Evolutionary conservation across 768 basidiomycete genomes (phyloP), one percentile per base, ranked within the genome.

Genomic region (Dictyophora rubrovolvata): DNA sequence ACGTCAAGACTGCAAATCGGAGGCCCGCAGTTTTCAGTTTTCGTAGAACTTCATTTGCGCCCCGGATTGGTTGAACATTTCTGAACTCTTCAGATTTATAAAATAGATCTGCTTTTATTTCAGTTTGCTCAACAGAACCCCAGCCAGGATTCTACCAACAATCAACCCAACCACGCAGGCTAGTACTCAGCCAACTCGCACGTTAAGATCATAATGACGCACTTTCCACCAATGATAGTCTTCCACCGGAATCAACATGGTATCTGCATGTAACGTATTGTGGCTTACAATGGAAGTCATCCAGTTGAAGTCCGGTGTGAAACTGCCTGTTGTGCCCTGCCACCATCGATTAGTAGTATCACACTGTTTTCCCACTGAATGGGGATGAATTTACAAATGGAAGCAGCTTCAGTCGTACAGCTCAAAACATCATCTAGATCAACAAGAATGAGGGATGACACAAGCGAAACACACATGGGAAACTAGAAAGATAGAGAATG

Each of bases 181-280:
- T 28, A 28, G 28, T n/a, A 28, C 4, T 28, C 28, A 28, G 28
- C 28, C 7, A 28, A 28, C 28, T 28, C 28, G 28, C 28, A 28
- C 7, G 28, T 28, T 28, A 28, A 28, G 28, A 28, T 34, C 23
- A 46, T 18, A 18, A 28, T 28, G 34, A n/a, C 37, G 53, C 54
- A 79, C 86, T 76, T 85, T 86, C 86, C 86, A 87, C 66, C 84
- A 87, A 68, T 85, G 86, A 63, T 86, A 86, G 66, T 87, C 82
- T 84, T 48, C n/a, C n/a, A 37, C 33, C 12, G n/a, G 12, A 36
- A 34, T 34, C 55, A 34, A 7, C 42, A 28, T 16, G n/a, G 16
- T 14, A 21, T 17, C 33, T 51, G 9, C 20, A 35, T 50, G 18
- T 14, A 23, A 18, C 48, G 48, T 48, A 16, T 46, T 42, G 16